These are phyloP conservation scores for Samsoniella hepiali DNA, from an alignment of 2,329 filamentous ascomycete genomes.

Conservation along the genomic window DNA sequence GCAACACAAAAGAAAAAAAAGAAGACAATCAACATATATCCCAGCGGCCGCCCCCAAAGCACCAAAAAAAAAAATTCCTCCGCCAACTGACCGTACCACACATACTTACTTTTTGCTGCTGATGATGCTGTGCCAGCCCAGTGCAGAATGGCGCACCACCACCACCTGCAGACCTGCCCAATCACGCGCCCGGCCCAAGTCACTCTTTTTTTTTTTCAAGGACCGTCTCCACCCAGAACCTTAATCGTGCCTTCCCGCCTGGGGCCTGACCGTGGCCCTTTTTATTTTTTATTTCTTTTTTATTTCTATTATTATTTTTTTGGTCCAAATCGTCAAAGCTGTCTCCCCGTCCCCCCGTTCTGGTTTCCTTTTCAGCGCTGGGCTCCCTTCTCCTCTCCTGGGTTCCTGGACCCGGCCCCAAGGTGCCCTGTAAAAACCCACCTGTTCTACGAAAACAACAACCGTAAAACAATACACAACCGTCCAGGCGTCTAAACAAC, in stretches of 20 bases:
- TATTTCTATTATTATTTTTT: not conserved
- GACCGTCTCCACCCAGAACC: conserved; percentile 9
- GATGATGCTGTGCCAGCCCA: too few species aligned
- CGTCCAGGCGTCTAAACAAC: not conserved
- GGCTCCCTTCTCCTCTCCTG: too few species aligned
- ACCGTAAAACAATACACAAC: too few species aligned
- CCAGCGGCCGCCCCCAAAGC: too few species aligned
- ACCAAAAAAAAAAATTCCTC: too few species aligned
- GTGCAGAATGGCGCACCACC: not conserved
- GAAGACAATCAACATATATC: too few species aligned
- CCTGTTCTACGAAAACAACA: not conserved
- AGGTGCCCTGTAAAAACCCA: not conserved
- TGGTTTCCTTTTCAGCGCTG: too few species aligned
- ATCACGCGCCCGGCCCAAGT: conserved; percentile 11
- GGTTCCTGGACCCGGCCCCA: too few species aligned
- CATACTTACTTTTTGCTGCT: too few species aligned
- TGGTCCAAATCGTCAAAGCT: not conserved
- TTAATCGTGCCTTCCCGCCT: conserved; percentile 12
- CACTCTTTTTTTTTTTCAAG: not conserved
- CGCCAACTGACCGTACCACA: too few species aligned
- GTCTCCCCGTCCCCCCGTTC: too few species aligned
- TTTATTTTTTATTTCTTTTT: not conserved
- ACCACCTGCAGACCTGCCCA: conserved; percentile 5
- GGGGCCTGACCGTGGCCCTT: not conserved
- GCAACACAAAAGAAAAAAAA: too few species aligned